Evolutionary conservation across 305 asterid species (phyloP).

Genomic region (Coffea humblotiana): DNA sequence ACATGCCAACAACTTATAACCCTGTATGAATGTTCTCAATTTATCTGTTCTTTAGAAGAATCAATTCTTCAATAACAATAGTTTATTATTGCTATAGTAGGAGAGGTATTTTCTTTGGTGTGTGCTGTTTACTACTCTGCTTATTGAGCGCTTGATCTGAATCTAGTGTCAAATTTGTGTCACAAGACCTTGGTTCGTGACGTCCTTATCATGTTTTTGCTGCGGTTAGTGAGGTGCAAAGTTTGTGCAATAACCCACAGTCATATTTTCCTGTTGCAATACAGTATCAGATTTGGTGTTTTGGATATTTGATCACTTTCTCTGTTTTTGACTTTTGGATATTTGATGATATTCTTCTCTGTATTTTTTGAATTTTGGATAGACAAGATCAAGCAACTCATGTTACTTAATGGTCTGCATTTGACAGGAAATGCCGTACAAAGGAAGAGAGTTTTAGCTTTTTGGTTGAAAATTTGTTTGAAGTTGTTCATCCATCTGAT

Average conservation of each 20-base stretch:
- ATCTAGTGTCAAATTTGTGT: not conserved
- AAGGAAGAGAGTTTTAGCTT: conserved; percentile 74
- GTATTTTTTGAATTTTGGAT: not conserved
- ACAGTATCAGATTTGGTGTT: not conserved
- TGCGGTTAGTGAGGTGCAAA: not conserved
- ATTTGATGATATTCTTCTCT: not conserved
- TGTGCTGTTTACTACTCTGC: not conserved
- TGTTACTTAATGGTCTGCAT: not conserved
- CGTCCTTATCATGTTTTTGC: not conserved
- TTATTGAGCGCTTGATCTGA: not conserved
- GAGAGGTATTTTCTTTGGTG: not conserved
- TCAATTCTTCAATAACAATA: not conserved
- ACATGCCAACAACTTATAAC: conserved; percentile 71
- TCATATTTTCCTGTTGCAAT: not conserved
- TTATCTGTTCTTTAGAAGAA: not conserved
- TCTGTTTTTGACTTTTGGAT: not conserved
- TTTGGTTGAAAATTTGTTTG: conserved; percentile 15
- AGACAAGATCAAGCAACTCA: conserved; percentile 3
- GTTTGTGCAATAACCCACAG: not conserved
- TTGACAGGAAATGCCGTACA: conserved; percentile 73
- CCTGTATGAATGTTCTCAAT: conserved; percentile 51
- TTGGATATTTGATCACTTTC: not conserved
- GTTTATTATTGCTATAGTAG: not conserved
- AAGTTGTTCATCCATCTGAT: not conserved
- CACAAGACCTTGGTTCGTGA: not conserved